Percentiles rank a stretch among this genome's conserved stretches.
phyloP scores from a whole-genome alignment of 179 eudicot species.

The Drosera spatulata region DNA sequence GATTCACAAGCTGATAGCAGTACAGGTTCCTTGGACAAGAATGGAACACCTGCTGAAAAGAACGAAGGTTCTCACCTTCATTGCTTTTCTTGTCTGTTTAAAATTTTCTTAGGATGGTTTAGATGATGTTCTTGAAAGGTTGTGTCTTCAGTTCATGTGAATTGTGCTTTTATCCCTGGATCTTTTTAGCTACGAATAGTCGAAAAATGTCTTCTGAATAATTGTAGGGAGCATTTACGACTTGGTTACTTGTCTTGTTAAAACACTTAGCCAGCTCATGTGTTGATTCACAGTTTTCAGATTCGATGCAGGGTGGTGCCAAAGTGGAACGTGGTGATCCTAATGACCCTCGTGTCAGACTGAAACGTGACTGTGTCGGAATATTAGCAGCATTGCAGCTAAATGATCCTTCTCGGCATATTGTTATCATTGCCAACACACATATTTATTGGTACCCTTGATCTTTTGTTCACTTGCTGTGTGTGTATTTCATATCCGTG shows the following conservation, averaged over 20 bases:
- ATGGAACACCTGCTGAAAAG: constrained; percentile 16
- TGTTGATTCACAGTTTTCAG: constrained; percentile 14
- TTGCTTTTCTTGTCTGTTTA: neutral
- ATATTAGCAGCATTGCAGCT: constrained; percentile 77
- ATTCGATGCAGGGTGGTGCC: constrained; percentile 18
- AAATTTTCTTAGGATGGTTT: too few relatives aligned
- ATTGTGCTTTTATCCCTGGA: too few relatives aligned
- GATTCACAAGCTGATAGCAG: constrained; percentile 12
- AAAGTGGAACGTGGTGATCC: constrained; percentile 56
- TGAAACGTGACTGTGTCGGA: constrained; percentile 95
- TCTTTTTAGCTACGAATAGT: too few relatives aligned
- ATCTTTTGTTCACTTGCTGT: neutral
- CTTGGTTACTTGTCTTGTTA: too few relatives aligned
- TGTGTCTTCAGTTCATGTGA: too few relatives aligned
- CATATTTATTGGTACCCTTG: constrained; percentile 70
- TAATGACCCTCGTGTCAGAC: constrained; percentile 78
- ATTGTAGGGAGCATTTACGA: too few relatives aligned
- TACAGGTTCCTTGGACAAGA: constrained; percentile 10
- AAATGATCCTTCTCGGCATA: constrained; percentile 39
- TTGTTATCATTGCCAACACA: constrained; percentile 75
- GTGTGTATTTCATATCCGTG: neutral
- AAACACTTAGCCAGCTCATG: neutral
- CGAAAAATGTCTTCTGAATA: too few relatives aligned
- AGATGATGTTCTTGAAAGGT: too few relatives aligned
- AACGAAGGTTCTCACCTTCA: constrained; percentile 21